These are phyloP conservation scores for Coleophoma cylindrospora DNA, from an alignment of 2,329 filamentous ascomycete genomes.

Conservation along the genomic window DNA sequence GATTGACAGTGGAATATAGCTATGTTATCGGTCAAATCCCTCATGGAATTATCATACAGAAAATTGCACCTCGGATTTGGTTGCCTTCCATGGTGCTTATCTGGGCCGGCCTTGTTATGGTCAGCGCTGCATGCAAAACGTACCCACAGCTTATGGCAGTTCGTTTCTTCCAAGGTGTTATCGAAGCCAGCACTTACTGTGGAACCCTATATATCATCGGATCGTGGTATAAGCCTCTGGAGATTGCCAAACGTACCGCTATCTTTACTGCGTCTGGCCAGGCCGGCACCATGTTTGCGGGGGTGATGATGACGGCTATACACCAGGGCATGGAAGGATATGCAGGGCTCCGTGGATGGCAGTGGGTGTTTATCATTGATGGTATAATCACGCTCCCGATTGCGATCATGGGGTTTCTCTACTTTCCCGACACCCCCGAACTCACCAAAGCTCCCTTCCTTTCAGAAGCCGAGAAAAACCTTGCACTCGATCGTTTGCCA, in stretches of 20 bases:
- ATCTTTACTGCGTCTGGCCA: slow-evolving; percentile 53
- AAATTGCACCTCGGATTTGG: slow-evolving; percentile 43
- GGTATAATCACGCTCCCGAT: slow-evolving; percentile 47
- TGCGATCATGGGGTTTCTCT: slow-evolving; percentile 43
- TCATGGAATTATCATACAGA: slow-evolving; percentile 46
- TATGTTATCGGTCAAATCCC: slow-evolving; percentile 51
- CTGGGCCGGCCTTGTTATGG: slow-evolving; percentile 58
- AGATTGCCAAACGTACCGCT: slow-evolving; percentile 52
- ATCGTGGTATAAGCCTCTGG: slow-evolving; percentile 50
- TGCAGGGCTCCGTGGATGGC: slow-evolving; percentile 40
- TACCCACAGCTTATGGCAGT: slow-evolving; percentile 57
- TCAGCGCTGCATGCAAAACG: slow-evolving; percentile 49
- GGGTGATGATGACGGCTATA: slow-evolving; percentile 46
- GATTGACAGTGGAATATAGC: slow-evolving; percentile 13
- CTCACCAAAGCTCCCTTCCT: slow-evolving; percentile 32
- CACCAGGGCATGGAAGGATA: slow-evolving; percentile 22
- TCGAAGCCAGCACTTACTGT: slow-evolving; percentile 49
- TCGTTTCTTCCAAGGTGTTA: slow-evolving; percentile 46
- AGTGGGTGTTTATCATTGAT: slow-evolving; percentile 43
- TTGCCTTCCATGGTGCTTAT: slow-evolving; percentile 50
- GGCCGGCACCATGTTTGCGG: slow-evolving; percentile 52
- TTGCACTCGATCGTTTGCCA: slow-evolving; percentile 33
- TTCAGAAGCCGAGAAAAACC: slow-evolving; percentile 27
- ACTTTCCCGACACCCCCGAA: slow-evolving; percentile 32
- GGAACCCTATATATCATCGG: slow-evolving; percentile 51